Evolutionary conservation across 2,329 filamentous ascomycete genomes (phyloP), one percentile per base, ranked within the genome.

Genomic region (Fusarium sterilihyphosum): DNA sequence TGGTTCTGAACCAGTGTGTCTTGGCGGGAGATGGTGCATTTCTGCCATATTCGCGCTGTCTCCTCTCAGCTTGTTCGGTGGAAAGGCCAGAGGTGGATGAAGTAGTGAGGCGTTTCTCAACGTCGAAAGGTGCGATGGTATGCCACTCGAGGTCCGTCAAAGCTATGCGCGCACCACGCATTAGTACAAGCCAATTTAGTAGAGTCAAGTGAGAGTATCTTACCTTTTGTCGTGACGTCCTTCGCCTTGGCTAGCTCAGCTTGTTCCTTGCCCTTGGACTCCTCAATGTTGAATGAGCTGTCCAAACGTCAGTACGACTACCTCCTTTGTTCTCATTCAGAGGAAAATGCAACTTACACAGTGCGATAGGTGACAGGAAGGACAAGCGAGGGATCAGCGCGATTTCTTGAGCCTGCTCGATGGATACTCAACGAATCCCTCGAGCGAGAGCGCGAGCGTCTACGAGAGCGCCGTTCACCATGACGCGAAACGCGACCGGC

Each of bases 141-240:
- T 67, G 65, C 65, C 65, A 67, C 31, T 67, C 65, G 6, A 67
- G 65, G 3, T 66, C 65, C 31, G 65, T 29, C 16, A 67, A 33
- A 5, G 61, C 65, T 67, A 3, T 8, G 6, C 9, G 4, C 52
- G 24, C 33, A 1, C 6, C 2, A 3, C 0, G 0, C 1, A n/a
- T 67, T 4, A 67, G 50, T 7, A 22, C 2, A 33, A 6, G 18
- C 26, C 13, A 12, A n/a, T 0, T 14, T 17, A 11, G 4, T 47
- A 7, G 20, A 12, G 8, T 16, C 17, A 31, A 7, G 0, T 2
- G 35, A 18, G 24, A 2, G 2, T 41, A 9, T 2, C 26, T 52
- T 2, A 59, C 65, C 61, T 41, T 60, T 66, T 5, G 65, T 66
- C 8, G 65, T 38, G 0, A 58, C 38, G 4, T 67, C 65, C 2